These are phyloP conservation scores for Lecanoromycetidae sp. DNA, from an alignment of 2,329 filamentous ascomycete species.

Conservation along the genomic window DNA sequence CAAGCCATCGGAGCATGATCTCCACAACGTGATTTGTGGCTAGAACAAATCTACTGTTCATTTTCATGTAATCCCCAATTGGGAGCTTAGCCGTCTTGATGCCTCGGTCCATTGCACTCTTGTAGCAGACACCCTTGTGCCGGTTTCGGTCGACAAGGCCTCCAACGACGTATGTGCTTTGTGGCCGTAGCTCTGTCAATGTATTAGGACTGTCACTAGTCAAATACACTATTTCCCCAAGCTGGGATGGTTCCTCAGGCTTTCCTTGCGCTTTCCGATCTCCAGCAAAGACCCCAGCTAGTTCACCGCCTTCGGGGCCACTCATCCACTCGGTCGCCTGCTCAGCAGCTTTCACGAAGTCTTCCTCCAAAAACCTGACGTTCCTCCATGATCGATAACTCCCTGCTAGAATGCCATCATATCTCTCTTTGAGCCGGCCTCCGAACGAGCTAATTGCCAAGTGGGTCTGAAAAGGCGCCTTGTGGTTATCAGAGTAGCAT, in stretches of 20 bases:
- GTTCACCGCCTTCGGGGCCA: conserved; percentile 39
- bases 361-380: conserved; percentile 58
- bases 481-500: conserved; percentile 77
- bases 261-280: conserved; percentile 22
- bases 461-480: conserved; percentile 54
- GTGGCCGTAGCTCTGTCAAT: conserved; percentile 68
- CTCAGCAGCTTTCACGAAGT: conserved; percentile 59
- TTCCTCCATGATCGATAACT: conserved; percentile 71
- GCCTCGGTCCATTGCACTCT: conserved; percentile 58
- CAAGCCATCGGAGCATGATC: conserved; percentile 90
- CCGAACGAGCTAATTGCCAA: conserved; percentile 68
- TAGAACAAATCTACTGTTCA: conserved; percentile 74
- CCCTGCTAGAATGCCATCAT: conserved; percentile 60
- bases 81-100: conserved; percentile 83
- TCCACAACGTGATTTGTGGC: conserved; percentile 94
- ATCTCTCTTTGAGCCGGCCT: conserved; percentile 62
- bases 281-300: conserved; percentile 46
- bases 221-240: conserved; percentile 67
- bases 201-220: conserved; percentile 84
- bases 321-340: conserved; percentile 58
- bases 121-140: conserved; percentile 89
- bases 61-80: conserved; percentile 88
- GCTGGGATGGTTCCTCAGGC: conserved; percentile 24
- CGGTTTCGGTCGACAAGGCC: conserved; percentile 93
- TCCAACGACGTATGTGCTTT: conserved; percentile 85